phyloP scores from a whole-genome alignment of 805 yeast genomes.

The Candida stauntonica region DNA sequence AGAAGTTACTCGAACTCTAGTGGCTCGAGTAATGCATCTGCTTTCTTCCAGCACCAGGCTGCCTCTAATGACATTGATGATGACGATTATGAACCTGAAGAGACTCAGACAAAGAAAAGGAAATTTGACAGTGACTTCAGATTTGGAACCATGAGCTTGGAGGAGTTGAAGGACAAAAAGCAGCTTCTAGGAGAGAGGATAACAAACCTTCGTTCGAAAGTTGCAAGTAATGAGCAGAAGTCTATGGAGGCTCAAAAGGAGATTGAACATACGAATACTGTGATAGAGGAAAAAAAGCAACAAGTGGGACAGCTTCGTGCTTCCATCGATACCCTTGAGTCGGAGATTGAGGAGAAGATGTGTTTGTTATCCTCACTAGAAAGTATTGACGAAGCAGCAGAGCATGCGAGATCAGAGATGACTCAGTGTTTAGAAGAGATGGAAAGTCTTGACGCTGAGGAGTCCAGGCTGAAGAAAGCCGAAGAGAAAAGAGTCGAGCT shows the following conservation, averaged over 20 bases:
- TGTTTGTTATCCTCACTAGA: background rate
- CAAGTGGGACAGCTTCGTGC: background rate
- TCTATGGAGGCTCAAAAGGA: background rate
- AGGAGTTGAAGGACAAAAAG: constrained; percentile 4
- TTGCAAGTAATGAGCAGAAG: background rate
- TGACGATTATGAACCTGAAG: constrained; percentile 4
- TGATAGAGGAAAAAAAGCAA: background rate
- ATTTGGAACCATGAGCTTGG: constrained; percentile 1
- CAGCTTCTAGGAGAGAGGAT: background rate
- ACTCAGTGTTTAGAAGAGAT: constrained; percentile 10
- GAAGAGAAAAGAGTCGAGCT: constrained; percentile 9
- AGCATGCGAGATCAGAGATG: constrained; percentile 2
- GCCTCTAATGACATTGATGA: background rate
- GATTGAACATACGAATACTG: background rate
- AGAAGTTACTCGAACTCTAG: background rate
- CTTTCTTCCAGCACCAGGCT: background rate
- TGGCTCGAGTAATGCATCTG: background rate
- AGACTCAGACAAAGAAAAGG: constrained; percentile 4
- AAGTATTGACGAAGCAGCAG: background rate
- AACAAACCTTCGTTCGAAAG: background rate
- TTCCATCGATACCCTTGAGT: background rate
- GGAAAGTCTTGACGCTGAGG: constrained; percentile 15
- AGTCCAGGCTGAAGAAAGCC: constrained; percentile 6
- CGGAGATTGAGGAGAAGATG: background rate
- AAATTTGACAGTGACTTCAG: constrained; percentile 4